Evolutionary conservation across 805 yeast species (phyloP).

Genomic region (Grigorovia jiainica): DNA sequence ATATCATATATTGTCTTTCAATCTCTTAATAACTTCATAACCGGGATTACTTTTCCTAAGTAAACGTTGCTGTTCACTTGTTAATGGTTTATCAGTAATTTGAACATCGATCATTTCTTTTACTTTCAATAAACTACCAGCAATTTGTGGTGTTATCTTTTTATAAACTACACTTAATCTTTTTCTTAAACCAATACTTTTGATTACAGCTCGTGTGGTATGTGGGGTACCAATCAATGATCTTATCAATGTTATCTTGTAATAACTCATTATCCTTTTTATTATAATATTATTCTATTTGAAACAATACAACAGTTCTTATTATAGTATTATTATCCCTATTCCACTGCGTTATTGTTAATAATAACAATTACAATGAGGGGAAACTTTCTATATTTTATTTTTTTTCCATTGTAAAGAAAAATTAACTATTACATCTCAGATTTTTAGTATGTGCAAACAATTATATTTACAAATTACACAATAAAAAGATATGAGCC

Average conservation of each 20-base stretch:
- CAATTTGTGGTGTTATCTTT: constrained; percentile 63
- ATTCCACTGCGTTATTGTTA: too few relatives aligned
- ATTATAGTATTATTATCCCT: too few relatives aligned
- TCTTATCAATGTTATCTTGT: constrained; percentile 65
- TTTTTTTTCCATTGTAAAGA: too few relatives aligned
- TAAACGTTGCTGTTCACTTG: constrained; percentile 42
- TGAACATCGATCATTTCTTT: constrained; percentile 84
- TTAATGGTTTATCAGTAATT: constrained; percentile 45
- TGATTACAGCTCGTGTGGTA: constrained; percentile 50
- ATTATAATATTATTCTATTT: too few relatives aligned
- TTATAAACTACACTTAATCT: constrained; percentile 71
- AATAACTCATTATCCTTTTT: constrained; percentile 41
- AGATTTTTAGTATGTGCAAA: too few relatives aligned
- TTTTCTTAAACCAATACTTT: constrained; percentile 62
- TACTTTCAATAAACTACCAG: constrained; percentile 74
- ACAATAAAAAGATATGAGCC: not conserved
- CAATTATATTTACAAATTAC: too few relatives aligned
- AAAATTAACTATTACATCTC: too few relatives aligned
- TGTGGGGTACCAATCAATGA: constrained; percentile 83
- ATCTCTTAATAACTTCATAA: constrained; percentile 42
- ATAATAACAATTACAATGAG: too few relatives aligned
- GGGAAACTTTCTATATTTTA: too few relatives aligned
- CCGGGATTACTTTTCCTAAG: constrained; percentile 61
- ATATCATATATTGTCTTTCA: too few relatives aligned
- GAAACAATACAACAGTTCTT: too few relatives aligned